phyloP scores from a whole-genome alignment of 305 asterid genomes.

The Fraxinus sp. region DNA sequence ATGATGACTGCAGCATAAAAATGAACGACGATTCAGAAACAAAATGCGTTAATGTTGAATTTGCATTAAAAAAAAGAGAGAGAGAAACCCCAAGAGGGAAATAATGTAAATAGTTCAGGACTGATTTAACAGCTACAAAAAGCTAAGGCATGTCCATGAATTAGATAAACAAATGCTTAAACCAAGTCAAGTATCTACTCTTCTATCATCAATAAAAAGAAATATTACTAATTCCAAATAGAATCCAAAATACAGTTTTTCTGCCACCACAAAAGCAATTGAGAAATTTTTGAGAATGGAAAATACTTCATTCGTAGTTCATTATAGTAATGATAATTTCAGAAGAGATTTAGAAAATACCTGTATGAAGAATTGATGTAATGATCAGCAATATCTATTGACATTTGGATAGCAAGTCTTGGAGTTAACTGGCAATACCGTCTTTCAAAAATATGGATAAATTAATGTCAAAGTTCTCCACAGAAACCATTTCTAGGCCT shows the following conservation, averaged over 20 bases:
- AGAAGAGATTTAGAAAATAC: conserved; percentile 32
- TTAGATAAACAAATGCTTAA: not conserved
- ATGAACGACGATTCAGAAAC: not conserved
- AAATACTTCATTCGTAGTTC: not conserved
- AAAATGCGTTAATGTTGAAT: not conserved
- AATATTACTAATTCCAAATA: not conserved
- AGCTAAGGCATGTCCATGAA: not conserved
- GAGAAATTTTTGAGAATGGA: not conserved
- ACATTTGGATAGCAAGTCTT: conserved; percentile 9
- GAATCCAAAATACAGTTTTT: not conserved
- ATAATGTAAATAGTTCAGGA: not conserved
- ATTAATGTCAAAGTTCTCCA: conserved; percentile 57
- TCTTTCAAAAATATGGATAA: conserved; percentile 6
- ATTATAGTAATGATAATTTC: conserved; percentile 34
- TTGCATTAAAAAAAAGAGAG: not conserved
- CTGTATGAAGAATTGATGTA: conserved; percentile 32
- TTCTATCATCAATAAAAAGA: not conserved
- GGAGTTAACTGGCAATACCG: conserved; percentile 6
- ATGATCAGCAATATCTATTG: not conserved
- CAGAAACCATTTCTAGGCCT: conserved; percentile 71
- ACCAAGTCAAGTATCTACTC: not conserved
- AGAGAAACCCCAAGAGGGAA: not conserved
- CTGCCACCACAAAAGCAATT: not conserved
- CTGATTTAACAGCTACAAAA: not conserved
- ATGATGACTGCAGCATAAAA: not conserved